Evolutionary conservation across 768 basidiomycete species (phyloP).

Genomic region (Suillus hirtellus): DNA sequence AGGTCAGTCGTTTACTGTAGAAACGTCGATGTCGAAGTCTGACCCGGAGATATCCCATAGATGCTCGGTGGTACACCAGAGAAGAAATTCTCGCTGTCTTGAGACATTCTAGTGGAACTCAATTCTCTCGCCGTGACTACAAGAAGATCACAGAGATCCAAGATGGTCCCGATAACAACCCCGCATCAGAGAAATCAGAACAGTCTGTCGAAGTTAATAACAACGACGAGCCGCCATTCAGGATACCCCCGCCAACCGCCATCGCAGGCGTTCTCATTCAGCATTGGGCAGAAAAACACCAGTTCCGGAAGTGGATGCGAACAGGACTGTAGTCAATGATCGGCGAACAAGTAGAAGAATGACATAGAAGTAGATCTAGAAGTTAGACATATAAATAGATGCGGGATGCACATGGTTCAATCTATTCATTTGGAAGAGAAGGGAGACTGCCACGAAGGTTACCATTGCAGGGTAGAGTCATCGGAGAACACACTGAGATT

Average conservation of each 20-base stretch:
- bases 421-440: background rate
- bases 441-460: background rate
- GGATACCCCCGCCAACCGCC: conserved; percentile 73
- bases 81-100: conserved; percentile 69
- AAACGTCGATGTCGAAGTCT: background rate
- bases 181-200: conserved; percentile 17
- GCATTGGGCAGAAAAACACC: conserved; percentile 67
- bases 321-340: conserved; percentile 1
- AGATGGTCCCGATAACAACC: conserved; percentile 33
- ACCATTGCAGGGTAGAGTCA: background rate
- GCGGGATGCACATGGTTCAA: background rate
- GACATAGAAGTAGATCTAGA: background rate
- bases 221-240: conserved; percentile 54
- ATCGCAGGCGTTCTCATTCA: conserved; percentile 85
- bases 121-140: conserved; percentile 48
- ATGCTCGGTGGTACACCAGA: conserved; percentile 87
- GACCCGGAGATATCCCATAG: conserved; percentile 38
- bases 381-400: conserved; percentile 38
- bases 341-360: conserved; percentile 12
- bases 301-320: background rate
- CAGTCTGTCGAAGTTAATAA: conserved; percentile 20
- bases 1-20: conserved; percentile 46
- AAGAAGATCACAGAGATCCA: conserved; percentile 46
- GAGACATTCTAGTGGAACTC: conserved; percentile 51
- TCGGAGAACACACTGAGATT: background rate